Evolutionary conservation across 2,329 filamentous ascomycete genomes (phyloP).

Genomic region (Thelonectria olida): DNA sequence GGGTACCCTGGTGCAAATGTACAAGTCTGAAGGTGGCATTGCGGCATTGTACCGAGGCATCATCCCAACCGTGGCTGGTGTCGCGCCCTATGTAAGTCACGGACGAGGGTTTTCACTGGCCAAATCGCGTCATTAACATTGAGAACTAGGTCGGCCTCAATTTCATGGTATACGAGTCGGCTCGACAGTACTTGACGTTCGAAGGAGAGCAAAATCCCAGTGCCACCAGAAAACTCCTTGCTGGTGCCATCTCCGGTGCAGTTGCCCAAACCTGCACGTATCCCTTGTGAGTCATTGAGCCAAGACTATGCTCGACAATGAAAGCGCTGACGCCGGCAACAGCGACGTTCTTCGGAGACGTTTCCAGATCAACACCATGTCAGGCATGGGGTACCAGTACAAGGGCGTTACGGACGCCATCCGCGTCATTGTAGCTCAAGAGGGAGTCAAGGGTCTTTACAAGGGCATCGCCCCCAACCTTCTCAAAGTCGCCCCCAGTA

Average conservation of each 20-base stretch:
- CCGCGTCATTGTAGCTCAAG: slow-evolving; percentile 80
- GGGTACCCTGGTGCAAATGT: slow-evolving; percentile 83
- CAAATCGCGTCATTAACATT: slow-evolving; percentile 12
- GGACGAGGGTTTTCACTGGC: background rate
- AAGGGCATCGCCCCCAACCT: slow-evolving; percentile 96
- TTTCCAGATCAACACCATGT: slow-evolving; percentile 99
- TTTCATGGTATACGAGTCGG: slow-evolving; percentile 97
- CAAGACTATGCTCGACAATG: slow-evolving; percentile 32
- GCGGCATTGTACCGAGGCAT: slow-evolving; percentile 93
- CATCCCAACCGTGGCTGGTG: slow-evolving; percentile 90
- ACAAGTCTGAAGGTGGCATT: slow-evolving; percentile 88
- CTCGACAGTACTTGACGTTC: slow-evolving; percentile 83
- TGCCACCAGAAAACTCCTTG: slow-evolving; percentile 81
- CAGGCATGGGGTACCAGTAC: slow-evolving; percentile 96
- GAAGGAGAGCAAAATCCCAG: slow-evolving; percentile 88
- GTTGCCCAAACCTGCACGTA: slow-evolving; percentile 98
- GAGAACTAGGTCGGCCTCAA: slow-evolving; percentile 82
- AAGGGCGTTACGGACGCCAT: slow-evolving; percentile 87
- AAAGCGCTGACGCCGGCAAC: background rate
- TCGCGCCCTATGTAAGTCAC: slow-evolving; percentile 83
- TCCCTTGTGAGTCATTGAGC: slow-evolving; percentile 77
- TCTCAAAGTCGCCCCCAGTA: slow-evolving; percentile 96
- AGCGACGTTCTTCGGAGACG: slow-evolving; percentile 91
- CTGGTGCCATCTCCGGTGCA: slow-evolving; percentile 93
- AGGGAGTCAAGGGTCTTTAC: slow-evolving; percentile 87